Base-by-base conservation (phyloP, 495 filamentous ascomycete genomes). In the Letharia columbiana region DNA sequence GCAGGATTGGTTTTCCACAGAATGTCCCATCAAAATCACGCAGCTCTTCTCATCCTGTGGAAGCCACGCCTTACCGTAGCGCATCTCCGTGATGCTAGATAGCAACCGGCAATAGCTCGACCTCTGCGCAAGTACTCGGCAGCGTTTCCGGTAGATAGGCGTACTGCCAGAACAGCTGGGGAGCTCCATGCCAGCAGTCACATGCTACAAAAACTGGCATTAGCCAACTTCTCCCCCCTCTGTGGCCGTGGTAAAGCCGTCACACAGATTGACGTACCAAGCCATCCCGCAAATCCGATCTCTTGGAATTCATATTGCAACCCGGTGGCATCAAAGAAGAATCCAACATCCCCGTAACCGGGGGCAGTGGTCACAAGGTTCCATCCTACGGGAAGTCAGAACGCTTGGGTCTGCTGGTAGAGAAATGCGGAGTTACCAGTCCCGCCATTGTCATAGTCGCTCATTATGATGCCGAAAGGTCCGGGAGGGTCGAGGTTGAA, bases 121-220 rank as follows among this genome's bases (percentile, higher is more conserved):
- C 80, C 70, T 73, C 69, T 60, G 76, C 77, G 71, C 82, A 84
- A 69, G 75, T 77, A 39, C 71, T 72, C 31, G 81, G 81, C 23
- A 81, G 71, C 2, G 66, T 52, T 23, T 73, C 31, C 17, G 72
- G 23, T 45, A 73, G 74, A 65, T 69, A 74, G 17, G 60, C 57
- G 58, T 78, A 66, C 31, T 78, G 69, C 70, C 75, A 82, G 75
- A 84, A 84, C 10, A 84, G 75, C 70, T 85, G 82, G 15, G 83
- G 82, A 33, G 71, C 75, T 58, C 79, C 81, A 70, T 84, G 82
- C 68, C 71, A 80, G 81, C 83, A 84, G 63, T 84, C 78, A 61
- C 83, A 84, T 9, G 79, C 82, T 84, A 64, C 41, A 65, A 37
- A 60, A 1, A 39, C 37, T 9, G 2, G 41, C 4, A 60, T 58